Evolutionary conservation across 495 filamentous ascomycete genomes (phyloP), one percentile per base, ranked within the genome.

Genomic region (Podospora tetraspora): DNA sequence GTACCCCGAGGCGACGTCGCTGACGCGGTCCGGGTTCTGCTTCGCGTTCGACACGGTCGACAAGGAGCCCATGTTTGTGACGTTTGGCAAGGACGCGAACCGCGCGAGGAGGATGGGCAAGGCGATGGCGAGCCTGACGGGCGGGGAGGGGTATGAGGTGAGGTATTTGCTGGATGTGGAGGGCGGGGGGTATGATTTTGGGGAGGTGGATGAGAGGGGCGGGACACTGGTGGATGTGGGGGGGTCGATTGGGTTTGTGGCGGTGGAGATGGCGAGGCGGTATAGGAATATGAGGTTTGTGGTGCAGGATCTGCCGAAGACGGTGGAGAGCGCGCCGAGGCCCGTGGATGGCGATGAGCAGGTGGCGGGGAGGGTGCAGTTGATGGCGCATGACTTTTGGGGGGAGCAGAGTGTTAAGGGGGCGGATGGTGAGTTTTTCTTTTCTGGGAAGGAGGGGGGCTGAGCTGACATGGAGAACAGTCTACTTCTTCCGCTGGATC

Each of bases 401-500:
- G 74, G 74, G 7, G 79, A 79, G 74, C 87, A 89, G 78, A 78
- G 79, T 0, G 79, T 83, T 37, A 79, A 78, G 60, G 84, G 75
- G 11, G 86, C 86, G 21, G 84, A 86, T 66, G 76, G 80, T 80
- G 60, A 24, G 73, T 65, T 30, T 25, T n/a, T 23, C 56, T 5
- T 27, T 27, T n/a, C 1, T 37, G 4, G 34, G 10, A 23, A 30
- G 10, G 1, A 2, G 13, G 34, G 12, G 34, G 4, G 24, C 58
- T 66, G 66, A 10, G 11, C 61, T 24, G n/a, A 43, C 37, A 52
- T 13, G 12, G 25, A 5, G 12, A 2, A 3, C 32, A 79, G 82
- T 86, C 0, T 88, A 87, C 72, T 81, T 84, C 73, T 83, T 85
- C 69, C 84, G 86, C 25, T 86, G 82, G 81, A 84, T 86, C 65